A percentile compares a stretch with the other conserved stretches of the same genome.
These are phyloP conservation scores for Epichloe sylvatica DNA, from an alignment of 2,329 filamentous ascomycete genomes.

Conservation along the genomic window DNA sequence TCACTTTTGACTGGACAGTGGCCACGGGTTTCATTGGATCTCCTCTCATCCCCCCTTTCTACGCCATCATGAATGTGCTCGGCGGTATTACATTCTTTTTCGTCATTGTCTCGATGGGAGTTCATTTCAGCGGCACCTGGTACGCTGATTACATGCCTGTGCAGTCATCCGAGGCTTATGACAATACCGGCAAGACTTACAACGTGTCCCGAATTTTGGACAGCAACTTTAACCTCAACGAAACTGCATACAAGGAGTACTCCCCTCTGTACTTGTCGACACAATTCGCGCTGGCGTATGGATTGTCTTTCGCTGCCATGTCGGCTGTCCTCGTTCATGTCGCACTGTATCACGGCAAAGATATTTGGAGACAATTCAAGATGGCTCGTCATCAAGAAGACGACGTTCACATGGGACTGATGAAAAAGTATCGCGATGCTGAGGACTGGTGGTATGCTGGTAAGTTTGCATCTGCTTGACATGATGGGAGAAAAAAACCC, in stretches of 20 bases:
- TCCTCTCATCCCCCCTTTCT: constrained; percentile 38
- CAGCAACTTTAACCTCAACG: constrained; percentile 41
- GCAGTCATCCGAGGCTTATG: constrained; percentile 45
- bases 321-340: constrained; percentile 46
- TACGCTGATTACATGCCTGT: constrained; percentile 48
- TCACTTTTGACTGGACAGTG: constrained; percentile 42
- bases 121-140: constrained; percentile 45
- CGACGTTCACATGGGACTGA: constrained; percentile 45
- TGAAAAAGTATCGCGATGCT: constrained; percentile 47
- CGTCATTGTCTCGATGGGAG: constrained; percentile 40
- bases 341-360: constrained; percentile 38
- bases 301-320: constrained; percentile 53
- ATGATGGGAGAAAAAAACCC: background rate
- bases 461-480: constrained; percentile 22
- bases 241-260: constrained; percentile 46
- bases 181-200: constrained; percentile 48
- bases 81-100: constrained; percentile 41
- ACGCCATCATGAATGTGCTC: constrained; percentile 41
- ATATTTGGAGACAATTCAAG: constrained; percentile 41
- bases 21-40: constrained; percentile 35
- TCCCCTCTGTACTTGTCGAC: constrained; percentile 52
- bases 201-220: constrained; percentile 47
- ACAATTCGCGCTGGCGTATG: constrained; percentile 47
- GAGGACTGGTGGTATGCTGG: constrained; percentile 46
- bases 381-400: constrained; percentile 42